A percentile compares a stretch with the other conserved stretches of the same genome.
phyloP scores from a whole-genome alignment of 441 rosid genomes.

The Iberis amara region DNA sequence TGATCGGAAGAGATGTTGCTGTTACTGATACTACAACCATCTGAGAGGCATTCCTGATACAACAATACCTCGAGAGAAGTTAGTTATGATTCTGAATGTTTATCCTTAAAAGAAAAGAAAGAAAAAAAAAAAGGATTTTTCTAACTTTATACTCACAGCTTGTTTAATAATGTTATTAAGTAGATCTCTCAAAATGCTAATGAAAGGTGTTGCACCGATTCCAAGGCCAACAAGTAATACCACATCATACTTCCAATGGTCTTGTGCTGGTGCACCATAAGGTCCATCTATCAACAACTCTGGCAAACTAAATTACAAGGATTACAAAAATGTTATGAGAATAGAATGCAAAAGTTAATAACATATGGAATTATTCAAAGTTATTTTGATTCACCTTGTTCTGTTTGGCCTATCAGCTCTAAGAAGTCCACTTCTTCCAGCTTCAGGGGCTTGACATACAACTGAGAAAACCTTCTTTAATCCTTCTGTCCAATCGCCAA shows the following conservation, averaged over 20 bases:
- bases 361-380: neutral
- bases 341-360: too few species aligned
- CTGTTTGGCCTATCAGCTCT: constrained; percentile 78
- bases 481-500: constrained; percentile 93
- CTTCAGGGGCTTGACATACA: constrained; percentile 65
- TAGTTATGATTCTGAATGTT: constrained; percentile 9
- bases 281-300: constrained; percentile 87
- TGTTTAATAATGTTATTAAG: constrained; percentile 73
- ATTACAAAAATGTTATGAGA: too few species aligned
- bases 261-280: constrained; percentile 96
- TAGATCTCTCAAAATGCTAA: constrained; percentile 82
- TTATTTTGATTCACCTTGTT: constrained; percentile 42
- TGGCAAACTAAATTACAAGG: constrained; percentile 63
- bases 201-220: constrained; percentile 94
- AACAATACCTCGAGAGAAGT: neutral
- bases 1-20: constrained; percentile 27
- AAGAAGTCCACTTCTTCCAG: constrained; percentile 88
- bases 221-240: constrained; percentile 84
- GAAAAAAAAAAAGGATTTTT: too few species aligned
- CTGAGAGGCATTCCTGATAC: constrained; percentile 44
- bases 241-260: constrained; percentile 73
- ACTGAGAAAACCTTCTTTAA: constrained; percentile 69
- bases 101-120: neutral
- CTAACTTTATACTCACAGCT: constrained; percentile 41
- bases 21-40: constrained; percentile 28